A percentile compares a stretch with the other conserved stretches of the same genome.
Evolutionary conservation across 2,329 filamentous ascomycete genomes (phyloP).

Genomic region (Xylariaceae sp.): DNA sequence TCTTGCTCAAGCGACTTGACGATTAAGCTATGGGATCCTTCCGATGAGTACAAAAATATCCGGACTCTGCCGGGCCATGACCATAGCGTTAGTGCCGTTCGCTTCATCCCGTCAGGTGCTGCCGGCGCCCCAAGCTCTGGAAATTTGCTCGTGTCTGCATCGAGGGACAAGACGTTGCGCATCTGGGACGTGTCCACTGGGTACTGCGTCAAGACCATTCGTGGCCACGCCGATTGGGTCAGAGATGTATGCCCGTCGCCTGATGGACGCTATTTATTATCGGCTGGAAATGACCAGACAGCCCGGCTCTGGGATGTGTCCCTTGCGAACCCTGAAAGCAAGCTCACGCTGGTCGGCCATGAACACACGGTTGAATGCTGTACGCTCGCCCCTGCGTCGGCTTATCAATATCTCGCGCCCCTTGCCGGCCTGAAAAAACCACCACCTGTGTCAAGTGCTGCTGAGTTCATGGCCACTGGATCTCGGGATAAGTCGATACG

Average conservation of each 20-base stretch:
- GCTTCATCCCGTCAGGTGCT: slow-evolving; percentile 85
- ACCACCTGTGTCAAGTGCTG: slow-evolving; percentile 74
- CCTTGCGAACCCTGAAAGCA: slow-evolving; percentile 71
- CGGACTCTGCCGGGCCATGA: slow-evolving; percentile 90
- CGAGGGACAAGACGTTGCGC: slow-evolving; percentile 81
- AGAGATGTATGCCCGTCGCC: slow-evolving; percentile 82
- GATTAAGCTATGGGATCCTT: slow-evolving; percentile 94
- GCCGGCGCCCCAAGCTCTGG: slow-evolving; percentile 79
- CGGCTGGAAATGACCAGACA: slow-evolving; percentile 82
- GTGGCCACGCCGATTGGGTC: slow-evolving; percentile 90
- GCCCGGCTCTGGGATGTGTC: slow-evolving; percentile 86
- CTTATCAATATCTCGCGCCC: slow-evolving; percentile 78
- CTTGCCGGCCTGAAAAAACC: slow-evolving; percentile 85
- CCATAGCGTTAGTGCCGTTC: slow-evolving; percentile 86
- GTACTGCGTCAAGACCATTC: slow-evolving; percentile 89
- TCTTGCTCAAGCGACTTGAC: slow-evolving; percentile 89
- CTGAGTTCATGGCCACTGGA: slow-evolving; percentile 89
- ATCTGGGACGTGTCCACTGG: slow-evolving; percentile 95
- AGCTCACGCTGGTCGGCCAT: slow-evolving; percentile 82
- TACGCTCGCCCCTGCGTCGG: slow-evolving; percentile 78
- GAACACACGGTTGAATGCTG: slow-evolving; percentile 89
- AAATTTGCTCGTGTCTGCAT: slow-evolving; percentile 86
- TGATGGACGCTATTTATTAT: slow-evolving; percentile 84
- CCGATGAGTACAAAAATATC: slow-evolving; percentile 94
- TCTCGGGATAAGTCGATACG: slow-evolving; percentile 90